Evolutionary conservation across 768 basidiomycete species (phyloP).

Genomic region (Galerina sulciceps): DNA sequence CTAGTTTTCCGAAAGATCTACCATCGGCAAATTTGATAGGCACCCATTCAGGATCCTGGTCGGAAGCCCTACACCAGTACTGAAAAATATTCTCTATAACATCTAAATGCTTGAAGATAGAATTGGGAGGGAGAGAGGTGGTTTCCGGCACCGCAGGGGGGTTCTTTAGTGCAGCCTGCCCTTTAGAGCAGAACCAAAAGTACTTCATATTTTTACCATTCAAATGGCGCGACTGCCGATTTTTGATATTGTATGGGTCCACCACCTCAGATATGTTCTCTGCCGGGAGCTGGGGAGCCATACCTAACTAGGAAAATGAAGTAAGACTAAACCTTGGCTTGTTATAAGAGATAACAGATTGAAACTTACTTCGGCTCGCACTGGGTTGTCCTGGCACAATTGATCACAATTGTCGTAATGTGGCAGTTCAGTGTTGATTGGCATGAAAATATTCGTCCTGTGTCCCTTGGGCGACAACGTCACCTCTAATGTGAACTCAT

Average conservation of each 20-base stretch:
- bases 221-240: not conserved
- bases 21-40: not conserved
- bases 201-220: not conserved
- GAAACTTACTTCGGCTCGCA: too few species aligned
- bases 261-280: not conserved
- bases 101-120: not conserved
- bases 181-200: not conserved
- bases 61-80: not conserved
- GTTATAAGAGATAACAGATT: too few species aligned
- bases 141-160: not conserved
- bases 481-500: not conserved
- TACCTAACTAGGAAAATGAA: too few species aligned
- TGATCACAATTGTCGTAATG: not conserved
- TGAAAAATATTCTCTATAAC: not conserved
- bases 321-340: too few species aligned
- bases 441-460: not conserved
- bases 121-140: not conserved
- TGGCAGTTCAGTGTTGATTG: not conserved
- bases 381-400: too few species aligned
- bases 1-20: not conserved
- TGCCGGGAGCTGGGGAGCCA: too few species aligned
- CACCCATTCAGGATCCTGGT: not conserved
- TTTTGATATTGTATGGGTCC: not conserved
- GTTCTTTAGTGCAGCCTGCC: not conserved
- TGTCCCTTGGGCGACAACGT: not conserved